Evolutionary conservation across 768 basidiomycete species (phyloP), one percentile per base, ranked within the genome.

Genomic region (Rhizopogon sp.): DNA sequence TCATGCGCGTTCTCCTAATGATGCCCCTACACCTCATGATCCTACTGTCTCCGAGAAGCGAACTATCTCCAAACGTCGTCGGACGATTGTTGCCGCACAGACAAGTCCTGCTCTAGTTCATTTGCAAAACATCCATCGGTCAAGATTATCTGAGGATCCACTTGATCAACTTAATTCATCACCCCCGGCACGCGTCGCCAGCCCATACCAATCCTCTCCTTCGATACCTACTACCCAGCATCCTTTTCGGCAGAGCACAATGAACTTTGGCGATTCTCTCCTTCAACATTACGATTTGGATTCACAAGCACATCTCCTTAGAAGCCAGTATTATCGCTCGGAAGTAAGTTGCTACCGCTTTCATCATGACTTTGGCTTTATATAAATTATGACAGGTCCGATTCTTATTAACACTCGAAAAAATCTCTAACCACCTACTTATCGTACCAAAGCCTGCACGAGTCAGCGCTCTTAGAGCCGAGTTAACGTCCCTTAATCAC

Each of bases 381-480:
- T 37, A 61, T 14, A 45, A 10, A 53, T 62, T 25, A 53, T 59
- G 54, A 53, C 63, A 95, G 87, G 81, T 95, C 47, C 83, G 88
- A 74, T 97, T 98, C 70, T 70, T 98, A 51, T 80, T 94, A 46
- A 80, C 84, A 16, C 79, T 99, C 46, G 96, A 98, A 70, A 89
- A 86, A 65, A 95, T 99, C 62, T 93, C 87, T 60, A 96, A 96
- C 65, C 81, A 91, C 49, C 79, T 99, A 39, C 73, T 99, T 47
- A 86, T 97, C 28, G 85, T 99, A 0, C 97, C 97, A 13, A 88
- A 88, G 64, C 93, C 90, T 43, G 97, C 97, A 11, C 85, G 96
- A 39, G 88, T 98, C 41, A 96, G 93, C 68, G 95, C 97, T n/a
- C 74, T 99, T 43, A 78, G 97, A 66, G 97, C 97, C 33, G 97